Conservation (phyloP, 2,329 filamentous ascomycete genomes). For the Hypoxylon sp. region DNA sequence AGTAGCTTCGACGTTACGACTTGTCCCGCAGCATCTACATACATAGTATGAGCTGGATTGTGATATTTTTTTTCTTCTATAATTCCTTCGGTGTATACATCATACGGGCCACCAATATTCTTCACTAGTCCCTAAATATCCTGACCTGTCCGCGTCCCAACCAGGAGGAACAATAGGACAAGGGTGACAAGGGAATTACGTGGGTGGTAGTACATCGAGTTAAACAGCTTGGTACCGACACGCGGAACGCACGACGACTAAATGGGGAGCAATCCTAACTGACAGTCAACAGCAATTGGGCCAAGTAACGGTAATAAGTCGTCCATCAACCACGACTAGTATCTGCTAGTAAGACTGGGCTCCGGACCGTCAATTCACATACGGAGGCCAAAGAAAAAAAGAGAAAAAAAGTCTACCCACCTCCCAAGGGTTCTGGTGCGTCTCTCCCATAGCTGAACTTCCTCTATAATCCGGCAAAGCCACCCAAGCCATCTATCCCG, state of each 20-base stretch:
- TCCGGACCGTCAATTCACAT: slow-evolving; percentile 34
- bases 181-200: slow-evolving; percentile 13
- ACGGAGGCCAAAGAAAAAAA: slow-evolving; percentile 15
- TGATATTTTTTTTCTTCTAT: slow-evolving; percentile 29
- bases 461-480: slow-evolving; percentile 41
- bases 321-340: slow-evolving; percentile 37
- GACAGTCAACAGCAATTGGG: slow-evolving; percentile 27
- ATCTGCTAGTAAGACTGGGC: slow-evolving; percentile 38
- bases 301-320: slow-evolving; percentile 27
- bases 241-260: slow-evolving; percentile 33
- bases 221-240: slow-evolving; percentile 26
- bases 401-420: slow-evolving; percentile 37
- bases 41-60: slow-evolving; percentile 26
- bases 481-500: slow-evolving; percentile 34
- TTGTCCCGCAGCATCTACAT: slow-evolving; percentile 31
- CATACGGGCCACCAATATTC: slow-evolving; percentile 19
- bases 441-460: slow-evolving; percentile 34
- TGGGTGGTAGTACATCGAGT: slow-evolving; percentile 34
- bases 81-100: slow-evolving; percentile 29
- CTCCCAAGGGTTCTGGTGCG: slow-evolving; percentile 28
- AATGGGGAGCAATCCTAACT: slow-evolving; percentile 34
- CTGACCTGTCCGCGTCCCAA: slow-evolving; percentile 24
- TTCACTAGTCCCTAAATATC: slow-evolving; percentile 23
- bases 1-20: slow-evolving; percentile 7
- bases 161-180: slow-evolving; percentile 4